phyloP scores from a whole-genome alignment of 2,329 filamentous ascomycete species.

The Fusarium pininemorale region DNA sequence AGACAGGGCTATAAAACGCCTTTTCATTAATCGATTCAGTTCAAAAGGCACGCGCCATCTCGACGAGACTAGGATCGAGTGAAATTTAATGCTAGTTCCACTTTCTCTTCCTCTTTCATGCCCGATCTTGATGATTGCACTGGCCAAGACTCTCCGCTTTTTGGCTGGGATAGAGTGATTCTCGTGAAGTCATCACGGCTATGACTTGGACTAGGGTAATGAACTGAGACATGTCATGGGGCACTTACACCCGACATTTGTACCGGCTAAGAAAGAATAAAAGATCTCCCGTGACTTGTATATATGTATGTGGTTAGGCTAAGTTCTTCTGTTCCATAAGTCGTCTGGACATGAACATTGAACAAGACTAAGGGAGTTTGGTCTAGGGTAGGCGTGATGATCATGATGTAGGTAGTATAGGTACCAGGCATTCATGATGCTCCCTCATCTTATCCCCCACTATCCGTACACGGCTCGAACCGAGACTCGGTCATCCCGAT shows the following conservation, averaged over 20 bases:
- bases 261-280: background rate
- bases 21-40: background rate
- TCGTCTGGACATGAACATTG: background rate
- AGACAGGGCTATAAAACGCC: background rate
- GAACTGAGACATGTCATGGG: background rate
- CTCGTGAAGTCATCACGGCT: conserved; percentile 12
- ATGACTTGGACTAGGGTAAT: background rate
- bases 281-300: background rate
- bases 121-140: background rate
- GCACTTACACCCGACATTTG: background rate
- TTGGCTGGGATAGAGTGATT: background rate
- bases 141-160: conserved; percentile 4
- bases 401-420: background rate
- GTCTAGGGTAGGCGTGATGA: background rate
- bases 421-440: background rate
- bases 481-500: background rate
- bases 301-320: background rate
- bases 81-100: conserved; percentile 8
- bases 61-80: background rate
- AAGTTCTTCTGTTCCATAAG: background rate
- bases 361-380: background rate
- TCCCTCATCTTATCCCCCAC: background rate
- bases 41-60: background rate
- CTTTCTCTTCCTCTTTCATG: background rate
- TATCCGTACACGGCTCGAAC: background rate